These are phyloP conservation scores for Scedosporium dehoogii DNA, from an alignment of 2,329 filamentous ascomycete species.

Conservation along the genomic window DNA sequence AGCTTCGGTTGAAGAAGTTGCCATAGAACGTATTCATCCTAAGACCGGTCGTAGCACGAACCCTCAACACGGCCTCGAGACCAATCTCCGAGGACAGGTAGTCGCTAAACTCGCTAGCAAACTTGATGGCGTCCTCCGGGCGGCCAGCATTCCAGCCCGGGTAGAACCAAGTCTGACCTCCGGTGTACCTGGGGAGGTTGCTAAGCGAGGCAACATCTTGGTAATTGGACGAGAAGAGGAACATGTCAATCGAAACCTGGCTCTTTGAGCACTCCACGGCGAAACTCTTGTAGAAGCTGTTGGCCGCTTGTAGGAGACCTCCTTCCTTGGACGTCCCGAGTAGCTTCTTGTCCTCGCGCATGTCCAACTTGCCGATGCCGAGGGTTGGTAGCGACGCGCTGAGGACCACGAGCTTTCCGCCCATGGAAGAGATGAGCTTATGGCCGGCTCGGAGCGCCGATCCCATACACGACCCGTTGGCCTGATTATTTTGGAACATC, in stretches of 20 bases:
- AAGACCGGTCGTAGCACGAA: slow-evolving; percentile 86
- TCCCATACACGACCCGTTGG: slow-evolving; percentile 84
- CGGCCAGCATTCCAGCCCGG: slow-evolving; percentile 94
- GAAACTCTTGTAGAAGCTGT: slow-evolving; percentile 98
- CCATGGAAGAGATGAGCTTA: slow-evolving; percentile 88
- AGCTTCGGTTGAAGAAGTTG: slow-evolving; percentile 98
- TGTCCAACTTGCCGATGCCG: slow-evolving; percentile 80
- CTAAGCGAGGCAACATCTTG: slow-evolving; percentile 95
- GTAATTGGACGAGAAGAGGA: slow-evolving; percentile 90
- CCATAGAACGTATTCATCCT: slow-evolving; percentile 98
- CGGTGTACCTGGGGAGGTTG: slow-evolving; percentile 91
- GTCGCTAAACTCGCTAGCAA: slow-evolving; percentile 92
- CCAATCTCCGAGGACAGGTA: slow-evolving; percentile 96
- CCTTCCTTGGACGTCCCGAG: slow-evolving; percentile 91
- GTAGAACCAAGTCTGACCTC: slow-evolving; percentile 97
- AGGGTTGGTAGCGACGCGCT: slow-evolving; percentile 84
- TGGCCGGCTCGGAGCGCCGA: slow-evolving; percentile 87
- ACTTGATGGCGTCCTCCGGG: slow-evolving; percentile 93
- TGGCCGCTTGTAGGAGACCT: slow-evolving; percentile 76
- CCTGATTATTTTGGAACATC: slow-evolving; percentile 96
- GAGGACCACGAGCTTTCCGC: slow-evolving; percentile 88
- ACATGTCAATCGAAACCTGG: slow-evolving; percentile 98
- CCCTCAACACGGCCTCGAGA: slow-evolving; percentile 87
- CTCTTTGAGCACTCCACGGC: slow-evolving; percentile 98
- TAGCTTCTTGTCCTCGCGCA: slow-evolving; percentile 93